phyloP scores from a whole-genome alignment of 345 rosid genomes.

The Eucalyptus urophylla region DNA sequence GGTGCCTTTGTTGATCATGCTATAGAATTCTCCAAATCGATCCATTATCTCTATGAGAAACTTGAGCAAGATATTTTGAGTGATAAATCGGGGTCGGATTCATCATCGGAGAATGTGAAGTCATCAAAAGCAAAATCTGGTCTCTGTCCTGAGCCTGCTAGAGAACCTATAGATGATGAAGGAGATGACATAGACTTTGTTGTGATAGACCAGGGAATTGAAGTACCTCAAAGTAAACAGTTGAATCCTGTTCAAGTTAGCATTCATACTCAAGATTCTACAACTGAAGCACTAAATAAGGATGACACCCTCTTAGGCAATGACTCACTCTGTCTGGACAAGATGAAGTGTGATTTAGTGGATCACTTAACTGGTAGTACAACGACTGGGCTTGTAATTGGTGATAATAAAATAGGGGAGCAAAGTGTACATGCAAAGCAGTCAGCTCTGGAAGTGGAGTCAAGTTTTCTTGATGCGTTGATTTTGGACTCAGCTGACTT shows the following conservation, averaged over 20 bases:
- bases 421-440: neutral
- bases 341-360: neutral
- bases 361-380: neutral
- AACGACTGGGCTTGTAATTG: neutral
- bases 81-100: slow-evolving; percentile 9
- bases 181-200: slow-evolving; percentile 15
- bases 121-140: slow-evolving; percentile 2
- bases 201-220: slow-evolving; percentile 34
- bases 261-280: slow-evolving; percentile 6
- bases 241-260: slow-evolving; percentile 5
- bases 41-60: slow-evolving; percentile 49
- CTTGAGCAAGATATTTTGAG: slow-evolving; percentile 29
- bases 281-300: slow-evolving; percentile 37
- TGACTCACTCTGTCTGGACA: slow-evolving; percentile 6
- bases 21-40: slow-evolving; percentile 54
- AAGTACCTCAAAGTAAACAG: slow-evolving; percentile 20
- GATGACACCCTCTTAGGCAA: slow-evolving; percentile 40
- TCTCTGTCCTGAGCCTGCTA: neutral
- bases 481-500: slow-evolving; percentile 17
- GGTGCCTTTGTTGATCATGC: slow-evolving; percentile 27
- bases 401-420: slow-evolving; percentile 15
- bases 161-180: slow-evolving; percentile 9
- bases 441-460: slow-evolving; percentile 13
- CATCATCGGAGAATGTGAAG: slow-evolving; percentile 4
- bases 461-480: slow-evolving; percentile 9